Conservation (phyloP, 1,284 basidiomycete genomes). For the Mycena sp. region DNA sequence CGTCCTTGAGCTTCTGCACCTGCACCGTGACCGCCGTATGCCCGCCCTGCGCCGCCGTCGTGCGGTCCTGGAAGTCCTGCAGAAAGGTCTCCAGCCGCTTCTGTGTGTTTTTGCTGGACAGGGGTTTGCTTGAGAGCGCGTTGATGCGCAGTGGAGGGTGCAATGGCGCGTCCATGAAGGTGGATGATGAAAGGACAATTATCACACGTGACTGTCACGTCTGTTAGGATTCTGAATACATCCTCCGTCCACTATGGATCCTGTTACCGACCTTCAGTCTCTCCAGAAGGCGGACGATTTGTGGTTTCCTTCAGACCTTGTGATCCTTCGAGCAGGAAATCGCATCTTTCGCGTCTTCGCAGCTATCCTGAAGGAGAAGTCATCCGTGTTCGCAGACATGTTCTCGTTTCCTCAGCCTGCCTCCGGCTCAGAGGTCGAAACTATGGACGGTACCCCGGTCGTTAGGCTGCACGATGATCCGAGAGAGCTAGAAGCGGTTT, state of each 20-base stretch:
- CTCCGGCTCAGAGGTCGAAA: not conserved
- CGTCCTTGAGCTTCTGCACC: conserved; percentile 60
- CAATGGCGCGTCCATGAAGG: conserved; percentile 54
- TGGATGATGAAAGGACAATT: not conserved
- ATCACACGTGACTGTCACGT: not conserved
- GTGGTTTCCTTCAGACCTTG: not conserved
- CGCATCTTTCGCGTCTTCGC: conserved; percentile 6
- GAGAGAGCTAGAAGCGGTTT: not conserved
- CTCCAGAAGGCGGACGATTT: not conserved
- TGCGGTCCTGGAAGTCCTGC: conserved; percentile 55
- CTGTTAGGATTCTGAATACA: too few species aligned
- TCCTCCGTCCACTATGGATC: too few species aligned
- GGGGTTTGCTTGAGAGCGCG: conserved; percentile 42
- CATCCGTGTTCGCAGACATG: conserved; percentile 10
- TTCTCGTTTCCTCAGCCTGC: conserved; percentile 7
- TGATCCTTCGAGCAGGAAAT: not conserved
- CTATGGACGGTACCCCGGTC: not conserved
- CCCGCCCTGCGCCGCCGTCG: conserved; percentile 53
- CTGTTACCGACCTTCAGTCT: too few species aligned
- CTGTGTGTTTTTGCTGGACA: conserved; percentile 51
- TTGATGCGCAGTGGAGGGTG: conserved; percentile 59
- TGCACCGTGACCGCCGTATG: conserved; percentile 64
- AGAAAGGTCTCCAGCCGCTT: conserved; percentile 55
- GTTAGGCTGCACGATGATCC: not conserved
- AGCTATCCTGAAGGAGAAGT: conserved; percentile 2